A percentile compares a stretch with the other conserved stretches of the same genome.
Evolutionary conservation across 2,329 filamentous ascomycete genomes (phyloP).

Genomic region (Periconia macrospinosa): DNA sequence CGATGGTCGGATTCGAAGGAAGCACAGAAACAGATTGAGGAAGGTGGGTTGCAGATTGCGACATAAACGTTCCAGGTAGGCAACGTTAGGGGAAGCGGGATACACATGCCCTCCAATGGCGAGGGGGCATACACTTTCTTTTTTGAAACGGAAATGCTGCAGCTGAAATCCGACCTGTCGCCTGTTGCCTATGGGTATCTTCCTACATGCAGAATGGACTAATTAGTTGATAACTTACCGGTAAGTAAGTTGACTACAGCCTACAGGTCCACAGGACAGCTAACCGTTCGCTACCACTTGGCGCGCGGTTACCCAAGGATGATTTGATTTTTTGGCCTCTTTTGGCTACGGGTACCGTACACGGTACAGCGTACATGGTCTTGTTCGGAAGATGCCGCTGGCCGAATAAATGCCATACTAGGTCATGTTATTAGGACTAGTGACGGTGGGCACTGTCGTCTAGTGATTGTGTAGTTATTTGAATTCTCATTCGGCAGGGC

Average conservation of each 20-base stretch:
- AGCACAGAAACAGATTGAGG: constrained; percentile 11
- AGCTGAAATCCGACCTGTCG: constrained; percentile 12
- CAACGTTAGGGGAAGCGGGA: constrained; percentile 17
- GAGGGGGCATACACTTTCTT: not conserved
- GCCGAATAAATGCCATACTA: not conserved
- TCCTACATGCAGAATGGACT: not conserved
- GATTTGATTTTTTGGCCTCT: not conserved
- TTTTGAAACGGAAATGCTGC: constrained; percentile 6
- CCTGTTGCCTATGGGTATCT: constrained; percentile 1
- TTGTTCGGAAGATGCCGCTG: not conserved
- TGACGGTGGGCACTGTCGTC: not conserved
- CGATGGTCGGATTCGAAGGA: constrained; percentile 23
- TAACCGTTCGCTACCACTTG: not conserved
- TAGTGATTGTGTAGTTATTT: not conserved
- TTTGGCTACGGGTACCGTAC: not conserved
- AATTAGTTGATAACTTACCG: too few species aligned
- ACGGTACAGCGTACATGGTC: not conserved
- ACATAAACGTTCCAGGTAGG: constrained; percentile 15
- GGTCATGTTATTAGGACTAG: not conserved
- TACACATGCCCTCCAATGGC: constrained; percentile 12
- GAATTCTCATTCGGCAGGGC: too few species aligned
- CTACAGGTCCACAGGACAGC: too few species aligned
- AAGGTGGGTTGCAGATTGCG: constrained; percentile 19
- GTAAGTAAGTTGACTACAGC: too few species aligned
- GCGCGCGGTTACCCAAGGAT: not conserved